Conservation (phyloP, 176 grass and related monocot species). For the Echinochloa phyllopogon region DNA sequence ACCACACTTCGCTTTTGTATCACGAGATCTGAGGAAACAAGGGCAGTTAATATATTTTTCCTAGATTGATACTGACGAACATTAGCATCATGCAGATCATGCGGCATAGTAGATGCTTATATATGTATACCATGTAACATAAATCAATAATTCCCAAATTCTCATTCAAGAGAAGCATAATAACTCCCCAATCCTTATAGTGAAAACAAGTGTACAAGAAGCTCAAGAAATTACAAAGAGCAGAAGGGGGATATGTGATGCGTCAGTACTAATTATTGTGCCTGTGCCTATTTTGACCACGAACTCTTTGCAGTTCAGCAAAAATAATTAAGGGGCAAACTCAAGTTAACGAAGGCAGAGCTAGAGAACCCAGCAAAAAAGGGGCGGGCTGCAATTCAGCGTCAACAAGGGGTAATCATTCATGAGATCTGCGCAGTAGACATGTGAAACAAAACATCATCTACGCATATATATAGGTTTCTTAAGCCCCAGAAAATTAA, state of each 20-base stretch:
- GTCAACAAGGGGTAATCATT: background rate
- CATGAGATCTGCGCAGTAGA: background rate
- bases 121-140: background rate
- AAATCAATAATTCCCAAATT: background rate
- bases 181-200: background rate
- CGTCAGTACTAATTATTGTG: background rate
- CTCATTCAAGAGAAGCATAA: background rate
- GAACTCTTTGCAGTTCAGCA: background rate
- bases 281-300: background rate
- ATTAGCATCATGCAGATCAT: conserved; percentile 10
- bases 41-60: background rate
- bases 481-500: background rate
- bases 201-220: background rate
- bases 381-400: too few relatives aligned
- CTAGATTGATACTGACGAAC: background rate
- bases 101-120: background rate
- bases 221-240: background rate
- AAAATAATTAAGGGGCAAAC: background rate
- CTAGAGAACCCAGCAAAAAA: background rate
- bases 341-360: background rate
- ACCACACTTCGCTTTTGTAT: background rate
- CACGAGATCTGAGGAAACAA: background rate
- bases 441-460: background rate
- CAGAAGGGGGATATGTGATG: background rate
- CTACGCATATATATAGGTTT: background rate